Conservation (phyloP, 2,329 filamentous ascomycete genomes). For the Onygena corvina region DNA sequence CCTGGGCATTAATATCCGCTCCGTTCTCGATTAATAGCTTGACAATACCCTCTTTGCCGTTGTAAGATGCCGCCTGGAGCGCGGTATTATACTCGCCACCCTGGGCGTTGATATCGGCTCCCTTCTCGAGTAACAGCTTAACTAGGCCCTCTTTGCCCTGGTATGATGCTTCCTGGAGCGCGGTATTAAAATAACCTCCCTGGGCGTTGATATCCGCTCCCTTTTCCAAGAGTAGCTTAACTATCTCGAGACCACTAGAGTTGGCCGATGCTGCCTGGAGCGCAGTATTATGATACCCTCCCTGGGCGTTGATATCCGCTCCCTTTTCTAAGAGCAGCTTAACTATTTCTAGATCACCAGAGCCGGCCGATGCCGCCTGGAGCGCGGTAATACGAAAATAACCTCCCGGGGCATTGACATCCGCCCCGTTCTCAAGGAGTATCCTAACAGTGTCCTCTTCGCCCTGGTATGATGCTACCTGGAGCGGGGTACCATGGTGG, state of each 20-base stretch:
- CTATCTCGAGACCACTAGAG: no score
- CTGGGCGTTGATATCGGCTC: slow-evolving; percentile 5
- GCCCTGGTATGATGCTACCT: slow-evolving; percentile 14
- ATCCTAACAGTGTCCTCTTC: slow-evolving; percentile 12
- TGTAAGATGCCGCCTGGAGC: background rate
- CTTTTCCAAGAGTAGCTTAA: no score
- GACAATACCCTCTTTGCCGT: background rate
- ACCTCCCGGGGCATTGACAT: slow-evolving; percentile 3
- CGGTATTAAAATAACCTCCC: no score
- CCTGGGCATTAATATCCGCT: background rate
- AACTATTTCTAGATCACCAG: background rate
- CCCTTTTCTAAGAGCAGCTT: slow-evolving; percentile 5
- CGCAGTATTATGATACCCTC: background rate
- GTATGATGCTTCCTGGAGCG: slow-evolving; percentile 14
- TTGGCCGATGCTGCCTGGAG: slow-evolving; percentile 5
- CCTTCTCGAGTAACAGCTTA: slow-evolving; percentile 6
- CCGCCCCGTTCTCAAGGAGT: slow-evolving; percentile 6
- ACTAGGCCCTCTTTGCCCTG: slow-evolving; percentile 9
- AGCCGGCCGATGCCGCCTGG: background rate
- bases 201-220: no score
- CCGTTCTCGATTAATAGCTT: slow-evolving; percentile 4
- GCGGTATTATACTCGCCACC: background rate
- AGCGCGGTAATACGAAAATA: background rate
- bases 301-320: background rate
- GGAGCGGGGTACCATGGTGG: slow-evolving; percentile 9